phyloP scores from a whole-genome alignment of 371 early-diverging fungal species.

The Umbelopsis sp. region DNA sequence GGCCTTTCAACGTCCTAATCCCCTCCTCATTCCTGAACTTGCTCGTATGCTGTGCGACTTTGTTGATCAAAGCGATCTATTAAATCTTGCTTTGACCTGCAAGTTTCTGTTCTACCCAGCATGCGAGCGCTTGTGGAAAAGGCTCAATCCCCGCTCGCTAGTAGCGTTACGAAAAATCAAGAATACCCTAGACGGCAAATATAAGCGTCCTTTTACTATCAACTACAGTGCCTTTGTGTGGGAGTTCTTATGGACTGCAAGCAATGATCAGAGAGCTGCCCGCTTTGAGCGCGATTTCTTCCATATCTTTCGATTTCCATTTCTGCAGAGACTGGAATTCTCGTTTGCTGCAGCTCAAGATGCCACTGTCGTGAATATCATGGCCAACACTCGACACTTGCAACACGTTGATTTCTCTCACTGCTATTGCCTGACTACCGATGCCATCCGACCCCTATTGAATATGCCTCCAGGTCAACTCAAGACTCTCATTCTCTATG shows the following conservation, averaged over 20 bases:
- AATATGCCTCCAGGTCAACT: slow-evolving; percentile 30
- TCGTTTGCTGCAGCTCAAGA: slow-evolving; percentile 50
- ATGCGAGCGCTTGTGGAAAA: slow-evolving; percentile 38
- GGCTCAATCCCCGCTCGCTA: slow-evolving; percentile 40
- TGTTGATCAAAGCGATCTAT: slow-evolving; percentile 36
- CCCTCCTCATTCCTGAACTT: slow-evolving; percentile 47
- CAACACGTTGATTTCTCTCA: slow-evolving; percentile 43
- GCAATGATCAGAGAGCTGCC: slow-evolving; percentile 23
- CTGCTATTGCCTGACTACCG: slow-evolving; percentile 47
- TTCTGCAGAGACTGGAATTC: slow-evolving; percentile 39
- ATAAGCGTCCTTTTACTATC: slow-evolving; percentile 19
- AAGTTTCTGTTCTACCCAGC: slow-evolving; percentile 34
- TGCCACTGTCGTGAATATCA: slow-evolving; percentile 35
- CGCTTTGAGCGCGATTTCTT: slow-evolving; percentile 36
- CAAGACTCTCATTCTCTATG: slow-evolving; percentile 40
- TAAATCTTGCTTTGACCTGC: slow-evolving; percentile 42
- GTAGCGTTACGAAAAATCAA: slow-evolving; percentile 40
- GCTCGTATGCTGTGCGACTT: slow-evolving; percentile 37
- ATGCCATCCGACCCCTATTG: slow-evolving; percentile 40
- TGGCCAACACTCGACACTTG: slow-evolving; percentile 30
- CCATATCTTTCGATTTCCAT: slow-evolving; percentile 39
- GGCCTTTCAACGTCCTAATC: slow-evolving; percentile 23
- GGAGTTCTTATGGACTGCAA: slow-evolving; percentile 36
- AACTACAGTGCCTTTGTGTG: slow-evolving; percentile 35
- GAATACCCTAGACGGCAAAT: slow-evolving; percentile 38